Evolutionary conservation across 768 basidiomycete species (phyloP).

Genomic region (Cantharellus anzutake): DNA sequence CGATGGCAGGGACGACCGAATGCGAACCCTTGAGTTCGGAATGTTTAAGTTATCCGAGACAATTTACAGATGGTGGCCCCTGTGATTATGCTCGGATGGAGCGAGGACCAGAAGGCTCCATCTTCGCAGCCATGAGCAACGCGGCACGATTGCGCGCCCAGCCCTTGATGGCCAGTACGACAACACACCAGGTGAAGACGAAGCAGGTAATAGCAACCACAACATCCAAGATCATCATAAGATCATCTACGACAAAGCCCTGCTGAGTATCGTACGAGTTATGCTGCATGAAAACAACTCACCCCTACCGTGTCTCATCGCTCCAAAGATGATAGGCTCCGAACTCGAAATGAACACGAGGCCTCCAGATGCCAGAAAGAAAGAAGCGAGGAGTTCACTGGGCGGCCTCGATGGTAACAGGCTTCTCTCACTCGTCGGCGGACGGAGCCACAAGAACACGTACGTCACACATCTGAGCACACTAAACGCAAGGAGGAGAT

Average conservation of each 20-base stretch:
- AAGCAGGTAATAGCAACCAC: constrained; percentile 75
- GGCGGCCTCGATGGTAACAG: constrained; percentile 84
- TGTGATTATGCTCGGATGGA: too few relatives aligned
- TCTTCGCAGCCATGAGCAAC: neutral
- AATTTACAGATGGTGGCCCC: too few relatives aligned
- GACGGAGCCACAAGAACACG: constrained; percentile 81
- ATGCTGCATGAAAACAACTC: constrained; percentile 25
- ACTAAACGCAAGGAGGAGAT: constrained; percentile 59
- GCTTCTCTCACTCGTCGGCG: constrained; percentile 36
- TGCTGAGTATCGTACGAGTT: neutral
- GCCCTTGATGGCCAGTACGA: constrained; percentile 63
- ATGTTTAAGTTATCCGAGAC: too few relatives aligned
- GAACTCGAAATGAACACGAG: constrained; percentile 77
- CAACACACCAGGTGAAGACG: constrained; percentile 68
- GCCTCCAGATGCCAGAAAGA: constrained; percentile 78
- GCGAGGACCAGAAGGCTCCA: too few relatives aligned
- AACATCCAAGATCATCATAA: constrained; percentile 70
- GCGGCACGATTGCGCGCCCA: constrained; percentile 22
- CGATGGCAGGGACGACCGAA: too few relatives aligned
- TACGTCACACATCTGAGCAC: constrained; percentile 76
- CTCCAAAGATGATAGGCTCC: constrained; percentile 76
- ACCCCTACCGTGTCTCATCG: constrained; percentile 79
- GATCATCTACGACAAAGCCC: constrained; percentile 35
- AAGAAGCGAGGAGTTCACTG: constrained; percentile 75
- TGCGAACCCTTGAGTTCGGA: too few relatives aligned